Evolutionary conservation across 1,139 yeast species (phyloP).

Genomic region (Casaregolazyma suthepensis): DNA sequence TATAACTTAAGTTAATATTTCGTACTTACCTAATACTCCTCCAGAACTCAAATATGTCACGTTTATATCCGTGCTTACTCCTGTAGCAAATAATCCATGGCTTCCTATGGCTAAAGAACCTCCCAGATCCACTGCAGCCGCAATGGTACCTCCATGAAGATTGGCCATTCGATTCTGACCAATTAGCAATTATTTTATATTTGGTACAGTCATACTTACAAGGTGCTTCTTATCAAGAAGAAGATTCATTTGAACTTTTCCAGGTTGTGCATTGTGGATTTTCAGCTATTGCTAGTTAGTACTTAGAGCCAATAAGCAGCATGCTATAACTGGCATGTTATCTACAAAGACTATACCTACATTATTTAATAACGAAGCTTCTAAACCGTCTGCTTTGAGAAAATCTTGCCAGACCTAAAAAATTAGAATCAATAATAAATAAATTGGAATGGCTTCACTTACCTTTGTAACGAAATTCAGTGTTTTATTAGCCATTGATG

Average conservation of each 20-base stretch:
- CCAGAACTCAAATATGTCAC: constrained; percentile 39
- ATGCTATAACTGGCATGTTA: background rate
- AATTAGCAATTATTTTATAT: background rate
- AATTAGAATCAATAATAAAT: background rate
- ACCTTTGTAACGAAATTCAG: constrained; percentile 16
- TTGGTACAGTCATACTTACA: constrained; percentile 18
- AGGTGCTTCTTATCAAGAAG: constrained; percentile 34
- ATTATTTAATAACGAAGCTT: constrained; percentile 30
- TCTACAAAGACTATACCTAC: too few species aligned
- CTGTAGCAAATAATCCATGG: constrained; percentile 38
- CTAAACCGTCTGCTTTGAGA: constrained; percentile 33
- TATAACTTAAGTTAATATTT: too few species aligned
- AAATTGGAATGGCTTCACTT: background rate
- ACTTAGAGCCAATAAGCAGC: background rate
- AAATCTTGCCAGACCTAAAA: constrained; percentile 34
- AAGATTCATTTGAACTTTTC: constrained; percentile 32
- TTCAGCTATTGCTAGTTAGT: constrained; percentile 19
- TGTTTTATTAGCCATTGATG: constrained; percentile 13
- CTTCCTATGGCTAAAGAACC: constrained; percentile 42
- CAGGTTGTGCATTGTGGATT: constrained; percentile 30
- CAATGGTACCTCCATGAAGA: constrained; percentile 40
- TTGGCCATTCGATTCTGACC: constrained; percentile 34
- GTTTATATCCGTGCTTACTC: constrained; percentile 39
- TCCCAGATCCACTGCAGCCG: constrained; percentile 38
- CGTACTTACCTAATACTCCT: constrained; percentile 32